Base-by-base conservation (phyloP, 805 yeast species). In the Candida taoyuanica region DNA sequence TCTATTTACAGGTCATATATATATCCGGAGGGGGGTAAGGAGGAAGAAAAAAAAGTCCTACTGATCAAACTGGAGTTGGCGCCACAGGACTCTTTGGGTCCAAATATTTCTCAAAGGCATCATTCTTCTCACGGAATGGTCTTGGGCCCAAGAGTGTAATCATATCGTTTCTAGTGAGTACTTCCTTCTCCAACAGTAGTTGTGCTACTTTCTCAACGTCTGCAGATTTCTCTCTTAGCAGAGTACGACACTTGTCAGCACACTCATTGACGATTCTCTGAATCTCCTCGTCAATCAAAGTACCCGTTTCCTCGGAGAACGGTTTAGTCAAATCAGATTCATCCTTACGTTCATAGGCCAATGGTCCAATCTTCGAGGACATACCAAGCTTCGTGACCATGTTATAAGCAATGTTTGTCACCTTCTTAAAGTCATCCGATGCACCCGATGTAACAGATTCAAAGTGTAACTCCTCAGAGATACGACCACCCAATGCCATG, bases 401-500 rank as follows among this genome's bases (percentile, higher is more conserved):
- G 19, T 83, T 76, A 33, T 81, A 84, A 1, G 98, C 98, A 76
- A 93, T 86, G 41, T 78, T 78, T 0, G 98, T 91, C 17, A 93
- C 96, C 61, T 93, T 93, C 60, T 91, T 86, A 70, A 93, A 89
- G 62, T 93, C 99, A 56, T 93, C 96, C 17, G 88, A 79, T 0
- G 96, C 98, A 42, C 99, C 98, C 39, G 94, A 80, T 6, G 98
- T 89, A 8, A 93, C 95, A n/a, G 89, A 78, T 15, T 77, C 73
- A 57, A 93, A 93, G 59, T 91, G 88, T 34, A 93, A 64, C 63
- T 94, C 98, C 63, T 93, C 99, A 27, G 94, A 79, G 15, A 93
- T 97, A 52, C 99, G 76, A 15, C 99, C 99, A 29, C 98, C 99
- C 33, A 93, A 70, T 0, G 97, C 84, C 98, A 93, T 94, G 19